Evolutionary conservation across 441 rosid genomes (phyloP), one percentile per base, ranked within the genome.

Genomic region (Adansonia grandidieri): DNA sequence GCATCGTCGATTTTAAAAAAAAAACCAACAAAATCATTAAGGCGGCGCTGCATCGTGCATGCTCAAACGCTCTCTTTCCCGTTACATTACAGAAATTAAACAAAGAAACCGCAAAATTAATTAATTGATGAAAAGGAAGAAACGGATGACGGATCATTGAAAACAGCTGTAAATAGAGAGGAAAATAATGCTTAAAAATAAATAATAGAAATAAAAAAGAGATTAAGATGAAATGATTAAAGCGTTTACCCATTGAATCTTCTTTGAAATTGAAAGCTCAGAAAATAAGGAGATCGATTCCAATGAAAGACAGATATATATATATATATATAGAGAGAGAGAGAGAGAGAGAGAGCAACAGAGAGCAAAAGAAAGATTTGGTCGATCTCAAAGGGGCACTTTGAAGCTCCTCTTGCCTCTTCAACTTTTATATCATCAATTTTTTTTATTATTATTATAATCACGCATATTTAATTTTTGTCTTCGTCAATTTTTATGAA

Each of bases 71-170:
- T 72, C 80, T 64, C 66, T 70, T 28, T 48, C 50, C 70, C 68
- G 62, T 77, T 75, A 20, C 56, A 56, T 76, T 74, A 74, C 76
- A 68, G 57, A 84, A 60, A 80, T 73, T 51, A 10, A 56, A 79
- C 57, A 64, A 63, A 54, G 17, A 61, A 56, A 65, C 44, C 48
- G 45, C 1, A 61, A 19, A 22, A 73, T 6, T 28, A 54, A 17
- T 19, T 9, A 44, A 71, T 10, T 64, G 69, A 78, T 70, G 53
- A 54, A 50, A 37, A 19, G 47, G 58, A 81, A 84, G 64, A 74
- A 84, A 81, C 84, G 83, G 85, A 83, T 83, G 80, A 81, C 84
- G 83, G 85, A 83, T 83, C 88, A 40, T n/a, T 71, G 15, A 61
- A 51, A 15, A 63, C 0, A 63, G 60, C 44, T 28, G 32, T 78